These are phyloP conservation scores for Cordia subcordata DNA, from an alignment of 257 asterid genomes.

Conservation along the genomic window DNA sequence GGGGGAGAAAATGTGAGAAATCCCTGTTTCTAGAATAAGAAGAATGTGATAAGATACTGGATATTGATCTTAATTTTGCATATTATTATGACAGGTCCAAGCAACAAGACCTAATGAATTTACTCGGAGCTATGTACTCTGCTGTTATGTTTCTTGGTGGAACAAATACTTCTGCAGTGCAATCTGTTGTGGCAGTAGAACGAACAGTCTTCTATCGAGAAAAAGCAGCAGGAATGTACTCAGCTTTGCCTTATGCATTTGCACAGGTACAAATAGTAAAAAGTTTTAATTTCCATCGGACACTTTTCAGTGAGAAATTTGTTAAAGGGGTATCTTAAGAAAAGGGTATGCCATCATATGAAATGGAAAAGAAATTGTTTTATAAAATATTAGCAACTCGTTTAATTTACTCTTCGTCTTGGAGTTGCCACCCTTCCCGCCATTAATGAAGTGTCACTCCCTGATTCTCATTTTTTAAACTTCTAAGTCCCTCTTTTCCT, in stretches of 20 bases:
- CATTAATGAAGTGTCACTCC: too few species aligned
- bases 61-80: constrained; percentile 4
- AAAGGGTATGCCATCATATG: not conserved
- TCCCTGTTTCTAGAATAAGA: not conserved
- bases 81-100: constrained; percentile 39
- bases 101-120: constrained; percentile 62
- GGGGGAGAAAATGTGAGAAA: constrained; percentile 53
- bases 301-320: not conserved
- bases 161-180: constrained; percentile 66
- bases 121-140: constrained; percentile 74
- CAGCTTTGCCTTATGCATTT: constrained; percentile 78
- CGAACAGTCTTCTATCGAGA: constrained; percentile 84
- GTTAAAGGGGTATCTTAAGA: not conserved
- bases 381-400: too few species aligned
- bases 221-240: constrained; percentile 82
- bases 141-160: constrained; percentile 86
- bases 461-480: too few species aligned
- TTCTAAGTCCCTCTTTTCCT: too few species aligned
- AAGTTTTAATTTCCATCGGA: not conserved
- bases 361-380: too few species aligned
- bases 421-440: too few species aligned
- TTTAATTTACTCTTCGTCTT: too few species aligned
- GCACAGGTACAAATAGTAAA: constrained; percentile 24
- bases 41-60: not conserved
- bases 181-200: constrained; percentile 73